Evolutionary conservation across 1,284 basidiomycete genomes (phyloP), one percentile per base, ranked within the genome.

Genomic region (Trametes sp.): DNA sequence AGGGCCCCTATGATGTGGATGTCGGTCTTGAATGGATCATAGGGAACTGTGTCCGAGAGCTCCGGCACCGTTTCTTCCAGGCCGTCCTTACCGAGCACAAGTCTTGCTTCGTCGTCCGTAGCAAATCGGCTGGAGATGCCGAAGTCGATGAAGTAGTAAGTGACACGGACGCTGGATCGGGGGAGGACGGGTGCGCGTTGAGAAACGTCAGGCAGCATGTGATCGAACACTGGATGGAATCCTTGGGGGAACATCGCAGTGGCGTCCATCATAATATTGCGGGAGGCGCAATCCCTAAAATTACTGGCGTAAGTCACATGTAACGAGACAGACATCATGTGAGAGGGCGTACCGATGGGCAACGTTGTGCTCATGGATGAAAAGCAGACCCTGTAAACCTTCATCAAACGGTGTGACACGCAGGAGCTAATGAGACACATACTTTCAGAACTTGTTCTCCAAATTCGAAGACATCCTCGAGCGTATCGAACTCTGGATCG

Each of bases 1-100:
- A 69, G 16, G 29, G 70, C 63, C 14, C 75, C 73, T 13, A 75
- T 56, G 4, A 69, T 67, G 46, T 69, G 75, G 14, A 76, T 61
- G 48, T 75, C 73, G 11, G 70, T 63, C 42, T 70, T 72, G 68
- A 76, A 76, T 1, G 75, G 73, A 45, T 76, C 74, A 36, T 76
- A 75, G 0, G 72, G 70, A 10, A 66, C 61, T 19, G 57, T 54
- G 0, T 57, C 51, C 1, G 72, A 74, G 0, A 75, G 62, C 49
- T 76, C 74, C 0, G 74, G 74, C 7, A 71, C 70, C 1, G 71
- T 66, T 26, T 57, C 55, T 9, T 75, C 74, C 2, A 67, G 54
- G 0, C 71, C 73, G 6, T 61, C 26, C 0, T 5, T 29, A 0
- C 70, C 73, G 1, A 62, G 16, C 19, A 51, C 49, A 4, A 26